Conservation (phyloP, 2,329 filamentous ascomycete genomes). For the Akanthomyces dipterigenus region DNA sequence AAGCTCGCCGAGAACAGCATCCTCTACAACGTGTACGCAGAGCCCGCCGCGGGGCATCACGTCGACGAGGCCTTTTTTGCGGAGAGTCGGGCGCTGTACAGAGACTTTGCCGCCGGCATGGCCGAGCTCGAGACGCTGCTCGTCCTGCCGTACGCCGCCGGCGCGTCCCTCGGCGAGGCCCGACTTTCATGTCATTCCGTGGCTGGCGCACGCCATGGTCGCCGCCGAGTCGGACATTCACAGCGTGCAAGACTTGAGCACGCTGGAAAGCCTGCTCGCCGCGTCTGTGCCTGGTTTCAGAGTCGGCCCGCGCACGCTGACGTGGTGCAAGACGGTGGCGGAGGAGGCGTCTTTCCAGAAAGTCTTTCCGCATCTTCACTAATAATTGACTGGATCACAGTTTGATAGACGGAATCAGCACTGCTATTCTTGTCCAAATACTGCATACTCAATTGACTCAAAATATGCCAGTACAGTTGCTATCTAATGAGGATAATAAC, state of each 20-base stretch:
- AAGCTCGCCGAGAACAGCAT: slow-evolving; percentile 15
- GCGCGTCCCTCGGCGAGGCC: slow-evolving; percentile 15
- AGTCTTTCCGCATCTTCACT: slow-evolving; percentile 13
- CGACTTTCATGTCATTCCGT: slow-evolving; percentile 15
- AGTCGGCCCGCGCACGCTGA: slow-evolving; percentile 6
- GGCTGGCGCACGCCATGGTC: slow-evolving; percentile 16
- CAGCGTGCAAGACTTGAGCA: background rate
- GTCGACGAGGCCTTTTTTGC: slow-evolving; percentile 13
- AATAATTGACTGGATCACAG: background rate
- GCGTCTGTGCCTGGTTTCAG: slow-evolving; percentile 7
- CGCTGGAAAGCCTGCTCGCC: background rate
- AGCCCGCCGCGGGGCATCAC: background rate
- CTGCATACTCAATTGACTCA: background rate
- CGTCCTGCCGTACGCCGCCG: slow-evolving; percentile 16
- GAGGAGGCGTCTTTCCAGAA: slow-evolving; percentile 8
- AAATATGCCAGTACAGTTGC: background rate
- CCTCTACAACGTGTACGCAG: slow-evolving; percentile 11
- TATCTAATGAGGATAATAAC: background rate
- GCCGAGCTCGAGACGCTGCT: slow-evolving; percentile 15
- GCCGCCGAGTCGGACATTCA: background rate
- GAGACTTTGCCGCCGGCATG: slow-evolving; percentile 12
- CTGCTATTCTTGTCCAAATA: too few relatives aligned
- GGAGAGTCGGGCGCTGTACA: background rate
- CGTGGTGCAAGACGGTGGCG: slow-evolving; percentile 12
- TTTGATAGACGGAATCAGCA: too few relatives aligned